Percentiles rank a stretch among this genome's conserved stretches.
These are phyloP conservation scores for Rhododendron henanense DNA, from an alignment of 148 eudicot species.

Conservation along the genomic window DNA sequence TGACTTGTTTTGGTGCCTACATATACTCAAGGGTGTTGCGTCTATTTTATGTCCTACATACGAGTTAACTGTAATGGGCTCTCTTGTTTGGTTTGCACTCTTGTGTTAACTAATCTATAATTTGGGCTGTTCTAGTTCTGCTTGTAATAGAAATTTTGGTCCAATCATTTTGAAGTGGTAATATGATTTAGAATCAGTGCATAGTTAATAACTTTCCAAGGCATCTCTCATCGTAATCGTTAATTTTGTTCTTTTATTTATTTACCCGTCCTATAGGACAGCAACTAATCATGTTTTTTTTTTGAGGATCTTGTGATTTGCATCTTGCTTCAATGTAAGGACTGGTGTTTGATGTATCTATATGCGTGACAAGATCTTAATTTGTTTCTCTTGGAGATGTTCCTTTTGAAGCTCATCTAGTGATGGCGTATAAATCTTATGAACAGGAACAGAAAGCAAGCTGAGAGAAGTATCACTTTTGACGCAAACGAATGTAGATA, in stretches of 20 bases:
- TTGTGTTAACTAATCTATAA: not conserved
- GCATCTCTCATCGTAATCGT: not conserved
- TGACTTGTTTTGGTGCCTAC: not conserved
- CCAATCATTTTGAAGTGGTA: not conserved
- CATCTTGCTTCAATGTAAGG: constrained; percentile 3
- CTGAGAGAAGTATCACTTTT: constrained; percentile 26
- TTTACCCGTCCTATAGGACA: not conserved
- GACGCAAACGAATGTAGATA: constrained; percentile 28
- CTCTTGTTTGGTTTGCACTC: not conserved
- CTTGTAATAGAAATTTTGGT: not conserved
- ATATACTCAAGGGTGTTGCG: not conserved
- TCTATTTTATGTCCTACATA: not conserved
- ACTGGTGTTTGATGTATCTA: not conserved
- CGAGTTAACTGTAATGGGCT: not conserved
- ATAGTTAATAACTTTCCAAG: not conserved
- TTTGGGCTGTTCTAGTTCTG: not conserved
- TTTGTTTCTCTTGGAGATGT: not conserved
- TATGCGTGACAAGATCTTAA: not conserved
- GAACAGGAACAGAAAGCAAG: constrained; percentile 49
- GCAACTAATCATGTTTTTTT: not conserved
- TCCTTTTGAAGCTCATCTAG: constrained; percentile 3
- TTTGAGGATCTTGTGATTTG: not conserved
- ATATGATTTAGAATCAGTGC: not conserved
- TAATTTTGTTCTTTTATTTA: not conserved
- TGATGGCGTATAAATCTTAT: constrained; percentile 9